A percentile compares a stretch with the other conserved stretches of the same genome.
phyloP scores from a whole-genome alignment of 495 filamentous ascomycete genomes.

The Daldinia grandis region DNA sequence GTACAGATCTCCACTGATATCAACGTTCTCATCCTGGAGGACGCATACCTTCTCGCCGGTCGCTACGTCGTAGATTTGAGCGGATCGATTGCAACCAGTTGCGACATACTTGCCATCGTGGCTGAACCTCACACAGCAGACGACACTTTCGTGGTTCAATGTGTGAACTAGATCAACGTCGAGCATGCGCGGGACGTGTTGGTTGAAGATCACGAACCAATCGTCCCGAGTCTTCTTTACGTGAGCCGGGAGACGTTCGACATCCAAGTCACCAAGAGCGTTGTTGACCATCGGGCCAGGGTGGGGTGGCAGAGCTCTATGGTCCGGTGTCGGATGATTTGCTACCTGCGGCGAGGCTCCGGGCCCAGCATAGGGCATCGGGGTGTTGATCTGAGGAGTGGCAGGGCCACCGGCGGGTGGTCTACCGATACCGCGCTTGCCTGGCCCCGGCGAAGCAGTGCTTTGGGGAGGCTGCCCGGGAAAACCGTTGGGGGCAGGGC shows the following conservation, averaged over 20 bases:
- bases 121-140: slow-evolving; percentile 91
- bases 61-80: slow-evolving; percentile 87
- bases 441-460: slow-evolving; percentile 86
- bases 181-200: slow-evolving; percentile 79
- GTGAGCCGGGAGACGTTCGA: slow-evolving; percentile 79
- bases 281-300: slow-evolving; percentile 67
- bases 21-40: slow-evolving; percentile 83
- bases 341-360: slow-evolving; percentile 82
- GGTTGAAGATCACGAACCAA: slow-evolving; percentile 93
- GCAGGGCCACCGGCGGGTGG: slow-evolving; percentile 76
- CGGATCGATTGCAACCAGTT: slow-evolving; percentile 87
- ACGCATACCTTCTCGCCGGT: slow-evolving; percentile 80
- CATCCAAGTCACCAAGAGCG: slow-evolving; percentile 85
- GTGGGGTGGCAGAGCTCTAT: slow-evolving; percentile 54
- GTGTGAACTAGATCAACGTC: slow-evolving; percentile 91
- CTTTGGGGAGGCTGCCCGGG: slow-evolving; percentile 77
- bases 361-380: slow-evolving; percentile 82
- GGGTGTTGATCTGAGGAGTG: slow-evolving; percentile 88
- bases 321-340: slow-evolving; percentile 77
- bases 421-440: slow-evolving; percentile 63
- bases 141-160: slow-evolving; percentile 84
- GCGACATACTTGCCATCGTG: slow-evolving; percentile 88
- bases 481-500: slow-evolving; percentile 59
- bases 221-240: slow-evolving; percentile 84
- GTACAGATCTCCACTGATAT: slow-evolving; percentile 85